A percentile compares a stretch with the other conserved stretches of the same genome.
Evolutionary conservation across 495 filamentous ascomycete species (phyloP).

Genomic region (Usnea hakonensis): DNA sequence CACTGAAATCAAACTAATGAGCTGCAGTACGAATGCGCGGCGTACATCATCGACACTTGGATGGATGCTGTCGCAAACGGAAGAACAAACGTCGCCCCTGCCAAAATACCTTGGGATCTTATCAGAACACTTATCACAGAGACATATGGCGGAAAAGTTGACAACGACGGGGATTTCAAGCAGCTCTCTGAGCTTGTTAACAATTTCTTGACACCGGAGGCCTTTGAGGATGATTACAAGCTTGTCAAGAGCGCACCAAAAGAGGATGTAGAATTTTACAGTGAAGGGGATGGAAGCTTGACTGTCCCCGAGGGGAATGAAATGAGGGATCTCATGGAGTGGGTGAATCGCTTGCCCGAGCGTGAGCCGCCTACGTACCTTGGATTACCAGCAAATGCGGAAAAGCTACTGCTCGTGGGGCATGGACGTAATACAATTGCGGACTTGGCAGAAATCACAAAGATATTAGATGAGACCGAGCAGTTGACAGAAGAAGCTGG

Average conservation of each 20-base stretch:
- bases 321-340: constrained; percentile 78
- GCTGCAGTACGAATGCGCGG: constrained; percentile 86
- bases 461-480: constrained; percentile 88
- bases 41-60: constrained; percentile 94
- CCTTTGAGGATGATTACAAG: constrained; percentile 86
- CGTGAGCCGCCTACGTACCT: constrained; percentile 94
- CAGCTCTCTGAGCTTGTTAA: constrained; percentile 65
- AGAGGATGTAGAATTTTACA: constrained; percentile 31
- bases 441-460: constrained; percentile 74
- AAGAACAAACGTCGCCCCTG: constrained; percentile 84
- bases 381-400: constrained; percentile 91
- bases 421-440: constrained; percentile 78
- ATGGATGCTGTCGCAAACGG: constrained; percentile 71
- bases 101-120: constrained; percentile 96
- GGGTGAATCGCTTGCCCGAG: constrained; percentile 89
- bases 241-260: constrained; percentile 58
- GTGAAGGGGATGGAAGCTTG: constrained; percentile 53
- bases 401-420: constrained; percentile 88
- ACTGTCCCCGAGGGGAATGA: constrained; percentile 70
- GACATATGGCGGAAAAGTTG: constrained; percentile 97
- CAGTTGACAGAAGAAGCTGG: constrained; percentile 68
- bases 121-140: constrained; percentile 85
- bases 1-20: constrained; percentile 1
- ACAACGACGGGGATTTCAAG: constrained; percentile 78
- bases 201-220: constrained; percentile 69